Conservation (phyloP, 371 early-diverging fungal genomes). For the Amoeboaphelidium occidentale region DNA sequence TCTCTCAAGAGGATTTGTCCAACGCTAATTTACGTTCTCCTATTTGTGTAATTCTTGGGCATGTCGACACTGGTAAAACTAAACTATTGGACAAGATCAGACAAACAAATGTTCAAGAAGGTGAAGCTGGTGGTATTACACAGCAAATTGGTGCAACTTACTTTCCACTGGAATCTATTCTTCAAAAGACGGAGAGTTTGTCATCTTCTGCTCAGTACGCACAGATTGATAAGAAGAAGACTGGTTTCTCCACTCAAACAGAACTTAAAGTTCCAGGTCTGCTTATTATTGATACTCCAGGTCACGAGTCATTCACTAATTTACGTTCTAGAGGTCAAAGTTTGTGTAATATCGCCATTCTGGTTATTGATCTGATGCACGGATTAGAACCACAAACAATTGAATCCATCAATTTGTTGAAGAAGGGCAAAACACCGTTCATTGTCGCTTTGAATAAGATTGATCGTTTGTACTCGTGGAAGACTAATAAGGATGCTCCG, state of each 20-base stretch:
- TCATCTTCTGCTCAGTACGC: conserved; percentile 7
- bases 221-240: conserved; percentile 13
- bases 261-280: conserved; percentile 85
- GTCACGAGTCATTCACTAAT: conserved; percentile 99
- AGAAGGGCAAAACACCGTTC: conserved; percentile 94
- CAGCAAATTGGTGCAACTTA: conserved; percentile 99
- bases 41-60: conserved; percentile 98
- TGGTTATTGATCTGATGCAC: conserved; percentile 99
- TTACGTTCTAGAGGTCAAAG: conserved; percentile 94
- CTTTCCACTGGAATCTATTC: conserved; percentile 90
- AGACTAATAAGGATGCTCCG: conserved; percentile 51
- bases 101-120: conserved; percentile 98
- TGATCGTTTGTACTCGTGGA: conserved; percentile 96
- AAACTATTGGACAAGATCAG: conserved; percentile 98
- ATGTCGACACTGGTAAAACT: conserved; percentile 99
- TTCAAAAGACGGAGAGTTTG: conserved; percentile 62
- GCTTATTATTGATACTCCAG: conserved; percentile 98
- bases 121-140: conserved; percentile 99
- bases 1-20: conserved; percentile 49
- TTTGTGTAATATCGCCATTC: conserved; percentile 98
- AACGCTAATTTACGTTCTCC: conserved; percentile 86
- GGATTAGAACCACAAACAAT: conserved; percentile 98
- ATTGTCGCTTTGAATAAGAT: conserved; percentile 99
- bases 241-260: conserved; percentile 21
- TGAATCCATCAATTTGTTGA: conserved; percentile 86